Percentiles rank a stretch among this genome's conserved stretches.
phyloP scores from a whole-genome alignment of 305 asterid genomes.

The Solanum hybrid region DNA sequence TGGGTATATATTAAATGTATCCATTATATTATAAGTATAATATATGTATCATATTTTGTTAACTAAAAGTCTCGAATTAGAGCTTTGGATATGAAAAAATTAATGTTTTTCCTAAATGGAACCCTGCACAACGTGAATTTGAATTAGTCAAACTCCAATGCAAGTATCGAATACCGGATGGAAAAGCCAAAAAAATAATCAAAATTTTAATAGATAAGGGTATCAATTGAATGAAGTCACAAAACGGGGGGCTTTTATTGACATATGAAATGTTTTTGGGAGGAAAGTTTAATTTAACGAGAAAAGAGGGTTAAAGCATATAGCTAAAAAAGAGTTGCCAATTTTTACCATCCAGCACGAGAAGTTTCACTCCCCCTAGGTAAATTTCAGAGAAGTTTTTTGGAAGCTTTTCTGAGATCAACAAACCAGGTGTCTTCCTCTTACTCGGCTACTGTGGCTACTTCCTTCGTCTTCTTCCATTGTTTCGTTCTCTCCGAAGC shows the following conservation, averaged over 20 bases:
- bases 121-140: background rate
- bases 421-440: background rate
- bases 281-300: background rate
- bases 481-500: background rate
- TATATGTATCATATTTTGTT: too few relatives aligned
- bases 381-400: background rate
- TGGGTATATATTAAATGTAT: background rate
- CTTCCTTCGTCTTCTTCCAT: background rate
- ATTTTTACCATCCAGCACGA: background rate
- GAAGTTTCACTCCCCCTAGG: background rate
- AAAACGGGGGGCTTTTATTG: background rate
- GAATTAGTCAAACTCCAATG: too few relatives aligned
- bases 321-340: background rate
- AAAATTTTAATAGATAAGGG: background rate
- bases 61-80: background rate
- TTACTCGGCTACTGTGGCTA: background rate
- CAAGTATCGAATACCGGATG: background rate
- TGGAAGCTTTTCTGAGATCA: background rate
- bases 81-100: too few relatives aligned
- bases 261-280: background rate
- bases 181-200: background rate
- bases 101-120: rapidly evolving
- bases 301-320: background rate
- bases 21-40: too few relatives aligned
- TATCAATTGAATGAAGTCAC: background rate